phyloP scores from a whole-genome alignment of 768 basidiomycete species.

The Phylloporus arenicola region DNA sequence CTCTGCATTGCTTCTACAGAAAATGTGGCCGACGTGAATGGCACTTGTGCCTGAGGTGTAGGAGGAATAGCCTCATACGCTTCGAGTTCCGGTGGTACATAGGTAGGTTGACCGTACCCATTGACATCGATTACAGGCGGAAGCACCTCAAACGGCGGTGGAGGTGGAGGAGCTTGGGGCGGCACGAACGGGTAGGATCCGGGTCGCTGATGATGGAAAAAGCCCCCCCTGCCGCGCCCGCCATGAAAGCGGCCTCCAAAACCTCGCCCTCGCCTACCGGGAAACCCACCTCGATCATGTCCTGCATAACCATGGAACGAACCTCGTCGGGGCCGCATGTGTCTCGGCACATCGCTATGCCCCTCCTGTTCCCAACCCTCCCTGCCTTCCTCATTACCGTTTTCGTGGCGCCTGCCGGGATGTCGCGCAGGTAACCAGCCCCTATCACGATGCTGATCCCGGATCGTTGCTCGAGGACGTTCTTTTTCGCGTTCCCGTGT shows the following conservation, averaged over 20 bases:
- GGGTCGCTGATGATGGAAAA: conserved; percentile 30
- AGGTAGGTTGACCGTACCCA: conserved; percentile 29
- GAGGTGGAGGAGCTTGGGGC: conserved; percentile 6
- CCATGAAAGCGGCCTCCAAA: conserved; percentile 36
- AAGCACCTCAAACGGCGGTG: conserved; percentile 24
- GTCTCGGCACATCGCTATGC: conserved; percentile 10
- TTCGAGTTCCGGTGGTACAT: conserved; percentile 30
- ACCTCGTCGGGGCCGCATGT: conserved; percentile 31
- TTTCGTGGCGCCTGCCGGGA: conserved; percentile 21
- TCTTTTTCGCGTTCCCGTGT: conserved; percentile 26
- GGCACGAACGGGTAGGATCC: conserved; percentile 31
- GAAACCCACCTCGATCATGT: conserved; percentile 30
- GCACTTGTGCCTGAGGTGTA: conserved; percentile 29
- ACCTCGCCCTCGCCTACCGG: conserved; percentile 32
- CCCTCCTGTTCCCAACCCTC: conserved; percentile 22
- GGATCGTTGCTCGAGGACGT: conserved; percentile 6
- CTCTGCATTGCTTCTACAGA: conserved; percentile 61
- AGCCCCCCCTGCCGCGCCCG: conserved; percentile 32
- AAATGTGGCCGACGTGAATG: conserved; percentile 45
- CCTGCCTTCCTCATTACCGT: conserved; percentile 21
- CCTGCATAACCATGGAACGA: conserved; percentile 29
- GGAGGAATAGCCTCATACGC: conserved; percentile 21
- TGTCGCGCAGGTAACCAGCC: conserved; percentile 13
- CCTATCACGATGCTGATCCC: conserved; percentile 18
- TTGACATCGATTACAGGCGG: conserved; percentile 23